Percentiles rank a stretch among this genome's conserved stretches.
Evolutionary conservation across 441 rosid genomes (phyloP).

Genomic region (Omphalea diandra): DNA sequence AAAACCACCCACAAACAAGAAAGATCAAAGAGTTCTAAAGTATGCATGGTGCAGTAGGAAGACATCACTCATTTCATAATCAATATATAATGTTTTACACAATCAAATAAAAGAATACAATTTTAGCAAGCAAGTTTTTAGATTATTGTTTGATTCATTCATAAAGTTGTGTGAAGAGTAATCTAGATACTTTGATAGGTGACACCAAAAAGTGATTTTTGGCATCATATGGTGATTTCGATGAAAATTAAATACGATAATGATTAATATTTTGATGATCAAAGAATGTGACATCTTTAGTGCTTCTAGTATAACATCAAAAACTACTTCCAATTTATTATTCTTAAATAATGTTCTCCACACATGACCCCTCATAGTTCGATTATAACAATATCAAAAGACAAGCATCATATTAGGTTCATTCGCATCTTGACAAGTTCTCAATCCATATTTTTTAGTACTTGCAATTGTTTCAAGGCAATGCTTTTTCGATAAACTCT

Average conservation of each 20-base stretch:
- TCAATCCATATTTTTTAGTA: neutral
- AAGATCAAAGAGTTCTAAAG: neutral
- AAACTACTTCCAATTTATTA: conserved; percentile 69
- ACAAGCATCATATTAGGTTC: neutral
- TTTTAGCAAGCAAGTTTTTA: neutral
- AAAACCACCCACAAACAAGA: neutral
- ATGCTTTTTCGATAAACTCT: too few relatives aligned
- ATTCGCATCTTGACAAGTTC: neutral
- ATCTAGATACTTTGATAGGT: too few relatives aligned
- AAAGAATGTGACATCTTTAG: conserved; percentile 81
- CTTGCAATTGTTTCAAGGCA: too few relatives aligned
- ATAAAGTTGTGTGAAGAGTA: too few relatives aligned
- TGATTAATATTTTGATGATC: conserved; percentile 65
- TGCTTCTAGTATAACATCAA: conserved; percentile 79
- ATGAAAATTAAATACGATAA: neutral
- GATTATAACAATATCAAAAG: conserved; percentile 11
- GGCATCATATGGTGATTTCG: neutral
- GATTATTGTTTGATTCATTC: conserved; percentile 2
- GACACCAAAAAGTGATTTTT: neutral
- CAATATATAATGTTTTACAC: too few relatives aligned
- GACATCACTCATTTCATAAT: neutral
- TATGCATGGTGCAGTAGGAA: neutral
- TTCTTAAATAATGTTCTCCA: conserved; percentile 84
- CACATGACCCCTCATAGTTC: conserved; percentile 71
- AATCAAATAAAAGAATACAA: too few relatives aligned